Percentiles rank a stretch among this genome's conserved stretches.
These are phyloP conservation scores for Lyophyllum semitale DNA, from an alignment of 768 basidiomycete genomes.

Conservation along the genomic window DNA sequence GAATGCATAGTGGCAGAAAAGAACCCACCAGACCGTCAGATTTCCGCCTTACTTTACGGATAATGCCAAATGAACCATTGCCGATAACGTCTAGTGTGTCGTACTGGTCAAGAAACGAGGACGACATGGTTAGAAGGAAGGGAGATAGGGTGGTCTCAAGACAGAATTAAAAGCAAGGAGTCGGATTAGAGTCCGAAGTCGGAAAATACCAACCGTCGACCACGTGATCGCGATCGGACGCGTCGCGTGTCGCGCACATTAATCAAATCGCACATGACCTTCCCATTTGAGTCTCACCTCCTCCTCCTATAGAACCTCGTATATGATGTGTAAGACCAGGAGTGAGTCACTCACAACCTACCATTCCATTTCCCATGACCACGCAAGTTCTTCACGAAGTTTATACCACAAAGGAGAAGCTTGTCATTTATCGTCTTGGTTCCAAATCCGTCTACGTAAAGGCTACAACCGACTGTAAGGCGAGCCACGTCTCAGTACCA, in stretches of 20 bases:
- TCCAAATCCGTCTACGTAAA: neutral
- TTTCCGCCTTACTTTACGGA: constrained; percentile 89
- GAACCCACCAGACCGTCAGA: constrained; percentile 75
- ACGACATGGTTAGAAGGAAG: constrained; percentile 11
- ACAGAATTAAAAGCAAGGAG: neutral
- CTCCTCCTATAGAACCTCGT: neutral
- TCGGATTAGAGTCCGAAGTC: too few species aligned
- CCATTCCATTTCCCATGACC: too few species aligned
- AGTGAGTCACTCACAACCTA: too few species aligned
- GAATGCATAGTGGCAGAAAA: constrained; percentile 4
- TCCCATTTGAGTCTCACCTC: neutral
- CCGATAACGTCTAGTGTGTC: constrained; percentile 92
- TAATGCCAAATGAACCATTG: constrained; percentile 97
- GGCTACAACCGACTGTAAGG: neutral
- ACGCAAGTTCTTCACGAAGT: too few species aligned
- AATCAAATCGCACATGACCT: neutral
- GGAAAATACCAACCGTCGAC: constrained; percentile 1
- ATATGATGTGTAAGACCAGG: neutral
- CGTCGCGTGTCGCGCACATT: too few species aligned
- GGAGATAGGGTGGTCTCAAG: neutral
- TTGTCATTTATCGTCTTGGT: neutral
- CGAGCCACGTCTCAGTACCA: neutral
- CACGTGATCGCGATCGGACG: constrained; percentile 15
- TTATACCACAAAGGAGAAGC: too few species aligned
- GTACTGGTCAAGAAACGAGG: constrained; percentile 72